Percentiles rank a stretch among this genome's conserved stretches.
These are phyloP conservation scores for Aspergillus sp. DNA, from an alignment of 2,329 filamentous ascomycete genomes.

Conservation along the genomic window DNA sequence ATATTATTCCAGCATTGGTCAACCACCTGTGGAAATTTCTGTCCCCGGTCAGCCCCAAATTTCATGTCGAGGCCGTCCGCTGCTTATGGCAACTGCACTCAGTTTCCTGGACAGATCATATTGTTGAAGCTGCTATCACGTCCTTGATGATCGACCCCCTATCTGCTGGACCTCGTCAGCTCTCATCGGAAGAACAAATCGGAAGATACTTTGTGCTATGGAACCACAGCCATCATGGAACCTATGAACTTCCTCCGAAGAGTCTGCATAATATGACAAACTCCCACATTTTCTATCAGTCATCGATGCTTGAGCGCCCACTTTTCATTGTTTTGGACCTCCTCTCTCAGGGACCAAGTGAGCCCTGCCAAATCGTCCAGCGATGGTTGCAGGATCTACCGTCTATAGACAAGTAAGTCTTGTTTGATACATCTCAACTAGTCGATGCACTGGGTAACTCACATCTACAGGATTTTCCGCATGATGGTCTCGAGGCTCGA, in stretches of 20 bases:
- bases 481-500: constrained; percentile 35
- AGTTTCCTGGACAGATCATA: constrained; percentile 63
- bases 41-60: constrained; percentile 80
- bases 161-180: constrained; percentile 20
- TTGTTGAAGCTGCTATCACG: constrained; percentile 76
- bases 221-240: constrained; percentile 42
- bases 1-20: constrained; percentile 66
- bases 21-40: constrained; percentile 75
- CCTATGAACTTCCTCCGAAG: constrained; percentile 34
- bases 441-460: not conserved
- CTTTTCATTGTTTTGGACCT: constrained; percentile 79
- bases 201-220: constrained; percentile 42
- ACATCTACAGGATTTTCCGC: constrained; percentile 32
- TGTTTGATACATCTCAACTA: not conserved
- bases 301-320: constrained; percentile 72
- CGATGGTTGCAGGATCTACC: constrained; percentile 68
- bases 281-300: constrained; percentile 31
- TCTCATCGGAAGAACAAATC: constrained; percentile 33
- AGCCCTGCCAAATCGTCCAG: constrained; percentile 72
- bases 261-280: constrained; percentile 28
- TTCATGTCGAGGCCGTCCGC: constrained; percentile 88
- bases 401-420: constrained; percentile 50
- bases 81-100: constrained; percentile 83
- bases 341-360: constrained; percentile 68
- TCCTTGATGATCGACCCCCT: constrained; percentile 60